These are phyloP conservation scores for Parachaetomium inaequale DNA, from an alignment of 495 filamentous ascomycete genomes.

Conservation along the genomic window DNA sequence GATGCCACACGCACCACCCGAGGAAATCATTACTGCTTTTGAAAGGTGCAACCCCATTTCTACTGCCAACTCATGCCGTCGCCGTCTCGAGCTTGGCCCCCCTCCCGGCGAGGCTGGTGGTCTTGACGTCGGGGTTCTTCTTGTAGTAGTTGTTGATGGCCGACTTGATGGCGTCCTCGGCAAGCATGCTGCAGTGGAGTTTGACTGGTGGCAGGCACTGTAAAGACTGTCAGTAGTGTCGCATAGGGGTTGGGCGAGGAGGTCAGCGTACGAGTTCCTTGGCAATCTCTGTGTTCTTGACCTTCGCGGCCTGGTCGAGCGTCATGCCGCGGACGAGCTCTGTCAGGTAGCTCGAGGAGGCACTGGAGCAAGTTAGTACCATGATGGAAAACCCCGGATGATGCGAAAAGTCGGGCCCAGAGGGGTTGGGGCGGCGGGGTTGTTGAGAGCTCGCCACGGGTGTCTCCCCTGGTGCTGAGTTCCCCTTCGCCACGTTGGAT, in stretches of 20 bases:
- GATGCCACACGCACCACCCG: too few relatives aligned
- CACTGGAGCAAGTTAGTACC: slow-evolving; percentile 25
- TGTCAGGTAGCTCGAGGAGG: slow-evolving; percentile 74
- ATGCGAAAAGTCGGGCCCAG: too few relatives aligned
- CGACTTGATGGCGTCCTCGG: slow-evolving; percentile 98
- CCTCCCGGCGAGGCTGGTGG: slow-evolving; percentile 72
- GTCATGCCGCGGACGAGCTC: slow-evolving; percentile 94
- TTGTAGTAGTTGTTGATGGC: slow-evolving; percentile 96
- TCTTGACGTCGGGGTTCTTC: slow-evolving; percentile 77
- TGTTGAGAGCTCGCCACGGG: too few relatives aligned
- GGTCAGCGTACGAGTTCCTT: slow-evolving; percentile 63
- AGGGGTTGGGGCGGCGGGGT: too few relatives aligned
- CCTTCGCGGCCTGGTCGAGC: slow-evolving; percentile 84
- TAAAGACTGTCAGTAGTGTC: not conserved
- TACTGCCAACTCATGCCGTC: slow-evolving; percentile 13
- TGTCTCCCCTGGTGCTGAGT: not conserved
- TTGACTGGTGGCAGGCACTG: slow-evolving; percentile 88
- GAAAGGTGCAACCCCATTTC: too few relatives aligned
- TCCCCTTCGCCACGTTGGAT: not conserved
- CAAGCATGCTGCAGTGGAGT: slow-evolving; percentile 97
- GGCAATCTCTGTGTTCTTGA: slow-evolving; percentile 95
- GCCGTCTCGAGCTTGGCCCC: slow-evolving; percentile 30
- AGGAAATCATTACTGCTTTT: not conserved
- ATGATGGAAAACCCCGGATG: too few relatives aligned
- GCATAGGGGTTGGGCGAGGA: too few relatives aligned